phyloP scores from a whole-genome alignment of 306 rosid genomes.

The Quercus aquifolioides region DNA sequence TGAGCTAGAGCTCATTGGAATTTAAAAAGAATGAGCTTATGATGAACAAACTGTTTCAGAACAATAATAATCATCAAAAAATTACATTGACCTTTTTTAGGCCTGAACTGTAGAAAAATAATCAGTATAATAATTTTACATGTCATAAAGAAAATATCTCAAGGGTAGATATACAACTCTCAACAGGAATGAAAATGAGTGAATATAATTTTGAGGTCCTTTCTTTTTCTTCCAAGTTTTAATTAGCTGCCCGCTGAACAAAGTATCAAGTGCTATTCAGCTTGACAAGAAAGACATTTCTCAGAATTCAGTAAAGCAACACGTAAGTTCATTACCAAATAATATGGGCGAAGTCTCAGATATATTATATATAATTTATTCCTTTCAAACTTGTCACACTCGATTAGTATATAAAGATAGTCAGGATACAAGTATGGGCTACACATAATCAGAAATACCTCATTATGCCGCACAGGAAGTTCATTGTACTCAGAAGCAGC shows the following conservation, averaged over 20 bases:
- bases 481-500: slow-evolving; percentile 93
- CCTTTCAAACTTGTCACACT: neutral
- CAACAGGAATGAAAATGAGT: neutral
- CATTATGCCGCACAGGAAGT: slow-evolving; percentile 95
- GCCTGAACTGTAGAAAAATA: neutral
- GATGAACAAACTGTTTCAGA: neutral
- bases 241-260: neutral
- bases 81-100: neutral
- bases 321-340: neutral
- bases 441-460: slow-evolving; percentile 45
- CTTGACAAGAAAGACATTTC: neutral
- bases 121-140: neutral
- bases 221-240: neutral
- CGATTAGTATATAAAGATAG: neutral
- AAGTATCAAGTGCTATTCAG: neutral
- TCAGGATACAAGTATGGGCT: neutral
- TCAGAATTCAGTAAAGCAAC: neutral
- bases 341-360: neutral
- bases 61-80: neutral
- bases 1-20: too few relatives aligned
- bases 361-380: neutral
- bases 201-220: neutral
- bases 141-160: neutral
- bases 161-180: neutral
- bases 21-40: neutral